Evolutionary conservation across 2,329 filamentous ascomycete genomes (phyloP), one percentile per base, ranked within the genome.

Genomic region (Penicillium sp.): DNA sequence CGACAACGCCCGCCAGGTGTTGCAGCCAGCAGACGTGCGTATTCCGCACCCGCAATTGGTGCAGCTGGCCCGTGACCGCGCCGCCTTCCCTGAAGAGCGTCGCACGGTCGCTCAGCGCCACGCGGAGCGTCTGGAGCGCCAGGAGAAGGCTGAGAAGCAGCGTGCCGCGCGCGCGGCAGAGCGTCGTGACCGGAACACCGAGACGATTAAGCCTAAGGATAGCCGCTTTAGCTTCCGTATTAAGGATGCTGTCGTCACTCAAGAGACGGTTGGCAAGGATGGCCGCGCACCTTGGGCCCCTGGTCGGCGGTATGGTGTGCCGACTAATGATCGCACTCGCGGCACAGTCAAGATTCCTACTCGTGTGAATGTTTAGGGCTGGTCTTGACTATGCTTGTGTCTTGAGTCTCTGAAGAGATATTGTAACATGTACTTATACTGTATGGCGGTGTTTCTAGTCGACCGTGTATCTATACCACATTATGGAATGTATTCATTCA

Each of bases 41-140:
- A 87, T 88, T 42, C 84, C 85, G 1, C 84, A 87, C 63, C 84
- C 85, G 2, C 82, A 87, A 55, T 72, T 87, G 31, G 74, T 85
- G 39, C 71, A 77, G 11, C 67, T 77, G 24, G 78, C 82, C 52
- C 75, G 76, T 51, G 79, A 82, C 60, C 70, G 70, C 39, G 51
- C 71, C 14, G 65, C 71, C 40, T 68, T 71, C 13, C 60, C 76
- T 4, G 55, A 65, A 7, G 74, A 78, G 43, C 62, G 67, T 11
- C 56, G 57, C 1, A 64, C 75, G 24, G 66, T 68, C 9, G 60
- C 62, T 13, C 58, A 67, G n/a, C 73, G 76, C 16, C 78, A 82
- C 46, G 67, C 71, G 3, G 71, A 79, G 56, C 76, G 78, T 55
- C 75, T 75, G 51, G 71, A 73, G 49, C 59, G 70, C 42, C 73